These are phyloP conservation scores for Solanum hybrid DNA, from an alignment of 305 asterid species.

Conservation along the genomic window DNA sequence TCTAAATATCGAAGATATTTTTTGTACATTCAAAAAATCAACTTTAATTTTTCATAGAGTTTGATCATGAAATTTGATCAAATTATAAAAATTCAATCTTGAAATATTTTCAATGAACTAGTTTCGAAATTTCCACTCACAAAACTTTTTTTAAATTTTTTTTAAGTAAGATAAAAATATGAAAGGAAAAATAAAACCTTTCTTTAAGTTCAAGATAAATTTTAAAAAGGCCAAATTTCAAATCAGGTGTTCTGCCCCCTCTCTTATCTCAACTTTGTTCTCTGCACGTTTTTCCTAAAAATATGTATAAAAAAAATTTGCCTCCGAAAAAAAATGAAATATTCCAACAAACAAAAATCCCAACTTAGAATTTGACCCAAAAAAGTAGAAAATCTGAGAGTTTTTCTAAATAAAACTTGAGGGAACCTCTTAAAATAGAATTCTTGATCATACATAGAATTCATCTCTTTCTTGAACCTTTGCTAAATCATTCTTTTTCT, in stretches of 20 bases:
- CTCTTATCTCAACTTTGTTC: slow-evolving; percentile 4
- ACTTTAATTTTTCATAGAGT: no score
- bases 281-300: slow-evolving; percentile 26
- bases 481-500: not conserved
- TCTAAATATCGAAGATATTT: no score
- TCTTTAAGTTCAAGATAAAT: not conserved
- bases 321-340: slow-evolving; percentile 42
- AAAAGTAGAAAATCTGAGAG: not conserved
- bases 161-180: no score
- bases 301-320: not conserved
- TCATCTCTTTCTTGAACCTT: slow-evolving; percentile 5
- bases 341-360: slow-evolving; percentile 57
- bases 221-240: not conserved
- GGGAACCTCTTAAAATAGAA: not conserved
- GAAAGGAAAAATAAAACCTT: not conserved
- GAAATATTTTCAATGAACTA: no score
- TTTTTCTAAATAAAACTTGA: not conserved
- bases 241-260: not conserved
- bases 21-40: no score
- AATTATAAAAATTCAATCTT: no score
- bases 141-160: no score
- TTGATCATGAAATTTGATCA: no score
- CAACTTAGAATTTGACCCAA: slow-evolving; percentile 33
- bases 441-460: not conserved
- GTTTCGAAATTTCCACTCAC: no score